Evolutionary conservation across 306 rosid genomes (phyloP).

Genomic region (Urtica urens): DNA sequence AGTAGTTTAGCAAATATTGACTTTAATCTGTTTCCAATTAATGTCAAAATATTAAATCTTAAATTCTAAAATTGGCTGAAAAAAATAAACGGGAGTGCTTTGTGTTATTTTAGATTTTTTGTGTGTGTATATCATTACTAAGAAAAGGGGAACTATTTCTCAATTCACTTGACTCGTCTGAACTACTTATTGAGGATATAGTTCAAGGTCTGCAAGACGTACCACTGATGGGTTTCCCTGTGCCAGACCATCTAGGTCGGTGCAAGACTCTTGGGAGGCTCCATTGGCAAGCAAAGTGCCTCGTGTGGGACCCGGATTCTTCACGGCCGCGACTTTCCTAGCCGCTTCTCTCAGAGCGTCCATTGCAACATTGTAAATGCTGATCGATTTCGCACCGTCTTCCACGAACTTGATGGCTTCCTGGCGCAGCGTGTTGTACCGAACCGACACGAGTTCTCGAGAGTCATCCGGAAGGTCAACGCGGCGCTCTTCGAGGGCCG

Average conservation of each 20-base stretch:
- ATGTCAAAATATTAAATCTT: too few species aligned
- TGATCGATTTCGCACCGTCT: constrained; percentile 86
- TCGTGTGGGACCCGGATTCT: constrained; percentile 31
- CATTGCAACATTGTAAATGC: constrained; percentile 68
- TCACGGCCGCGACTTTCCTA: constrained; percentile 48
- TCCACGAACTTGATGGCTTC: constrained; percentile 83
- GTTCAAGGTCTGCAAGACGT: constrained; percentile 26
- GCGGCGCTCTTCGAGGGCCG: constrained; percentile 33
- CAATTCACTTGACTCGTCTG: too few species aligned
- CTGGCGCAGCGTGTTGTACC: constrained; percentile 64
- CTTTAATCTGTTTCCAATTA: too few species aligned
- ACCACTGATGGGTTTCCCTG: constrained; percentile 40
- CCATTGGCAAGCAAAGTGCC: constrained; percentile 43
- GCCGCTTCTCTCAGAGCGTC: constrained; percentile 71
- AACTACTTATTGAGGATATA: too few species aligned
- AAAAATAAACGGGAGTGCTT: too few species aligned
- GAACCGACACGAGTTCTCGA: constrained; percentile 43
- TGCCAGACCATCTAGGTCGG: constrained; percentile 39
- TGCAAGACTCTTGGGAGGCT: constrained; percentile 37
- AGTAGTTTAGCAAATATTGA: too few species aligned
- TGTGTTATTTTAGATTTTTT: too few species aligned
- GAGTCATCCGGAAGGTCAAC: constrained; percentile 41
- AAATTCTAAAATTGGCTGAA: too few species aligned
- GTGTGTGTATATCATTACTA: too few species aligned
- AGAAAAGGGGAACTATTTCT: too few species aligned